Evolutionary conservation across 306 rosid genomes (phyloP), one percentile per base, ranked within the genome.

Genomic region (Lablab purpureus): DNA sequence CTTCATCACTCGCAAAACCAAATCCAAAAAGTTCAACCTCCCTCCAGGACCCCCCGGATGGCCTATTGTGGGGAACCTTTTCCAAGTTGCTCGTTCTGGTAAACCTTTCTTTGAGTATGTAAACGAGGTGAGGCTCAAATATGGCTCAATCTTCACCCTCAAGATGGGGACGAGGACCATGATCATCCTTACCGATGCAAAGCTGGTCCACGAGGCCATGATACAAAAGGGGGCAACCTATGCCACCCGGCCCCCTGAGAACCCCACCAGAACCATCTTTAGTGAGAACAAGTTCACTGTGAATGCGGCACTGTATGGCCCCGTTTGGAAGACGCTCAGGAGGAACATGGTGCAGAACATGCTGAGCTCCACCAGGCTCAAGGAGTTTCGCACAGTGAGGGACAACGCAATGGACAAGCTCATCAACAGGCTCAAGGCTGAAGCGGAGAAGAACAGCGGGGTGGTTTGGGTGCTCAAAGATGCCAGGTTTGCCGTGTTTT

Each of bases 41-140:
- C 99, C 99, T 0, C 97, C 97, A 1, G 95, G 97, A 0, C 99
- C 99, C 11, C 95, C 92, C 0, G 99, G 97, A 0, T 94, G 99
- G 99, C 99, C 99, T 4, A 34, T 94, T 18, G 97, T 92, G 3
- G 99, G 99, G 1, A 94, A 94, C 83, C 97, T 94, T 22, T 90
- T 92, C 76, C 99, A 94, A 64, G 84, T 91, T 1, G 91, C 94
- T 1, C 82, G 87, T 41, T 87, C 98, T 0, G 97, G 96, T 0
- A 91, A 88, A 23, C 89, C 87, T 0, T 96, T 96, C 89, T 87
- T 87, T 13, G 89, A 88, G 4, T 96, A 93, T 51, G 80, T 68
- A 0, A 80, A 85, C 0, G 94, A 80, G 0, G 52, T 86, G 10
- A 80, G 86, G 32, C 45, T 7, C 13, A 82, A 59, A 47, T 96